Evolutionary conservation across 140 eudicot genomes (phyloP).

Genomic region (Senecio squalidus): DNA sequence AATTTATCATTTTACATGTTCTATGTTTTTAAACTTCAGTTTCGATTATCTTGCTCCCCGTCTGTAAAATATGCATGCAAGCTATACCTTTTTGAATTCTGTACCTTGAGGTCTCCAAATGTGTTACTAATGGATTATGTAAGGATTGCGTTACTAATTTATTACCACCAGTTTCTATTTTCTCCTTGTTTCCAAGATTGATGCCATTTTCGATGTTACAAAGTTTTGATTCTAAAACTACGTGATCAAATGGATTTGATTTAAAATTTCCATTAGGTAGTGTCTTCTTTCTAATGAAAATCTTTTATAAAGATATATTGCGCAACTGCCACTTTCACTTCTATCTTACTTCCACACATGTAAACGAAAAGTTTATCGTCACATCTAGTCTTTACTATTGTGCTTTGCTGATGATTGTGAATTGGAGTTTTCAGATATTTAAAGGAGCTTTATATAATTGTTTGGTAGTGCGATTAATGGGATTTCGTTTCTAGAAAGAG

Average conservation of each 20-base stretch:
- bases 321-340: background rate
- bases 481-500: background rate
- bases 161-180: background rate
- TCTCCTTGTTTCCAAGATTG: background rate
- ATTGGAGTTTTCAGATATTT: background rate
- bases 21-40: background rate
- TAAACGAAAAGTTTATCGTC: background rate
- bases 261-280: background rate
- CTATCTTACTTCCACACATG: background rate
- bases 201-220: background rate
- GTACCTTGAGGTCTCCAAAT: background rate
- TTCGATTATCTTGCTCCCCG: background rate
- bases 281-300: background rate
- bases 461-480: background rate
- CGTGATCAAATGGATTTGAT: background rate
- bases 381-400: background rate
- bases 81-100: background rate
- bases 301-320: background rate
- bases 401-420: background rate
- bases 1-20: too few relatives aligned
- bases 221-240: background rate
- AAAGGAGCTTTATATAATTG: background rate
- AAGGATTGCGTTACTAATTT: background rate
- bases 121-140: background rate
- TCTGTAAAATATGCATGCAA: background rate